Percentiles rank a stretch among this genome's conserved stretches.
These are phyloP conservation scores for Trichophyton simii DNA, from an alignment of 2,329 filamentous ascomycete species.

Conservation along the genomic window DNA sequence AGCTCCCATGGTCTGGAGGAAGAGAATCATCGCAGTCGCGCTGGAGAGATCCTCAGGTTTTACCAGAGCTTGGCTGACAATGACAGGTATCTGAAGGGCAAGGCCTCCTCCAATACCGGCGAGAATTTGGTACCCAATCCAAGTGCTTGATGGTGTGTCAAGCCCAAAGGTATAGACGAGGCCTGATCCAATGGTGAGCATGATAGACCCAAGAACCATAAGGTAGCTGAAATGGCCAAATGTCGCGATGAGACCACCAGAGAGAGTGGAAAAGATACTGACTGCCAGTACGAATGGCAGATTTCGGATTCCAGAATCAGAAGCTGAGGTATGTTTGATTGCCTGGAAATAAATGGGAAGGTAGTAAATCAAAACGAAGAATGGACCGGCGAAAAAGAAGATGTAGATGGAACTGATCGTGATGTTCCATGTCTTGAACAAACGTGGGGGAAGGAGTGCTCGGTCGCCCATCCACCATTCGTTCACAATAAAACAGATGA, in stretches of 20 bases:
- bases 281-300: conserved; percentile 28
- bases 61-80: conserved; percentile 16
- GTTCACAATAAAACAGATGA: conserved; percentile 14
- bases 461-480: conserved; percentile 10
- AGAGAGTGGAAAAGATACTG: conserved; percentile 16
- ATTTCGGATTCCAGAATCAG: conserved; percentile 24
- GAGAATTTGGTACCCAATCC: conserved; percentile 20
- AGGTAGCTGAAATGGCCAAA: conserved; percentile 18
- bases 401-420: conserved; percentile 2
- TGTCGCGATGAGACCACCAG: conserved; percentile 9
- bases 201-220: conserved; percentile 15
- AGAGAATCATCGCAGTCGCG: conserved; percentile 17
- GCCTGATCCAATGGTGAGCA: conserved; percentile 20
- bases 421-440: conserved; percentile 13
- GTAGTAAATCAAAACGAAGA: conserved; percentile 15
- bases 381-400: conserved; percentile 9
- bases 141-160: conserved; percentile 15
- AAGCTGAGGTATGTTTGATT: conserved; percentile 29
- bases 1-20: conserved; percentile 15
- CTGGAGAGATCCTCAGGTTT: conserved; percentile 12
- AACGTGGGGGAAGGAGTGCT: conserved; percentile 22
- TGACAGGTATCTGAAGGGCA: conserved; percentile 15
- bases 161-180: conserved; percentile 20
- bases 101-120: conserved; percentile 17
- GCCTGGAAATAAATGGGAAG: conserved; percentile 33